Evolutionary conservation across 306 rosid genomes (phyloP), one percentile per base, ranked within the genome.

Genomic region (Acacia crassicarpa): DNA sequence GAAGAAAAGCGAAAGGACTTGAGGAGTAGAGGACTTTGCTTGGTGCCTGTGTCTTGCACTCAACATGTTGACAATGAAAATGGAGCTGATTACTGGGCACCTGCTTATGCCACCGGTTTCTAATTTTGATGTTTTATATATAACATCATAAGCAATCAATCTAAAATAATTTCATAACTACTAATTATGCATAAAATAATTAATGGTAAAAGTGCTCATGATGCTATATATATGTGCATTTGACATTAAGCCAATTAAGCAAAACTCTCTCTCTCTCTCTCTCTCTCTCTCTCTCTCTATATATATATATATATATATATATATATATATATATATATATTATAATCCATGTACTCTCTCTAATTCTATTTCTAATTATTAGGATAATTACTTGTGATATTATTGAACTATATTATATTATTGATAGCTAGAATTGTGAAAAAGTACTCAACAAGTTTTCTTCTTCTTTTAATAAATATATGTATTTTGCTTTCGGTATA

Each of bases 61-160:
- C 93, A 91, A 44, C 86, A 84, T 69, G 92, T 94, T 83, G 97
- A 92, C 78, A 88, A 81, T 61, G 92, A 90, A 79, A 66, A 81
- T 84, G 97, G 93, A 81, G 91, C 95, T 77, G 95, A 91, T 85
- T 92, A 90, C 22, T 94, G 98, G 97, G 87, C 94, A 85, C 97
- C 92, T 5, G 87, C 91, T 43, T 91, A 85, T 43, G 94, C 89
- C 56, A 72, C 77, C 35, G 91, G 87, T 59, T 88, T 83, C 83
- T 88, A 79, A 86, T 69, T 17, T 77, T 67, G 86, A 33, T 69
- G 5, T 23, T 43, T 12, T 71, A 70, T 44, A 43, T 72, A 72
- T 72, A 72, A 84, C 91, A 93, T 90, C 89, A 83, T 85, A 87
- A 91, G 95, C 92, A 86, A 79, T 91, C 94, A 89, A 78, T 86